phyloP scores from a whole-genome alignment of 2,329 filamentous ascomycete genomes.

The Purpureocillium takamizusanense region DNA sequence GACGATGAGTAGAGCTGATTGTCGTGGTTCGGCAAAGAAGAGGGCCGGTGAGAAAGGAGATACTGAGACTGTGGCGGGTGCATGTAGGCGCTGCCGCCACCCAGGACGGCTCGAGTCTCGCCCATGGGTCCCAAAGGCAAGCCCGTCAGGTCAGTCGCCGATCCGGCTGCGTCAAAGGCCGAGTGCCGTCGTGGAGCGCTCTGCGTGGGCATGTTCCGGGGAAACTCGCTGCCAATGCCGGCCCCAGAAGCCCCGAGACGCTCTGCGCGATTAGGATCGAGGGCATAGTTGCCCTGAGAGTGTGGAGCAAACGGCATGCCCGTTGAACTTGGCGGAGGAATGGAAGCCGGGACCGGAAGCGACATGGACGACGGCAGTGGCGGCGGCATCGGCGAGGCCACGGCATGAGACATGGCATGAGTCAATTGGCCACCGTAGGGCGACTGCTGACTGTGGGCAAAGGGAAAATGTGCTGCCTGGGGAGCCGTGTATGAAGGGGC shows the following conservation, averaged over 20 bases:
- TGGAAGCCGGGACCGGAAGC: constrained; percentile 2
- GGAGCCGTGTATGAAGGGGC: constrained; percentile 7
- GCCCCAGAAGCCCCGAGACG: constrained; percentile 8
- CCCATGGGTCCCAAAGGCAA: constrained; percentile 6
- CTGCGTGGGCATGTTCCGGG: constrained; percentile 14
- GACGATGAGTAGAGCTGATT: constrained; percentile 10
- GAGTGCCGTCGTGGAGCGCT: constrained; percentile 10
- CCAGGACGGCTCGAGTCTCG: constrained; percentile 5
- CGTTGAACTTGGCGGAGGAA: constrained; percentile 7
- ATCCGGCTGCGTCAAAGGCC: constrained; percentile 8
- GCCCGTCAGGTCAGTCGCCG: constrained; percentile 8
- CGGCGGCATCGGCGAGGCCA: constrained; percentile 4
- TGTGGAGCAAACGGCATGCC: constrained; percentile 8
- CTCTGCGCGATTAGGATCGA: constrained; percentile 7
- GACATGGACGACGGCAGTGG: constrained; percentile 2
- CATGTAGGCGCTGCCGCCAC: constrained; percentile 4
- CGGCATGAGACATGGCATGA: neutral
- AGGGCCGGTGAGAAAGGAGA: constrained; percentile 9
- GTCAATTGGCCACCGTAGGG: neutral
- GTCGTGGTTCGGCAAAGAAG: constrained; percentile 6
- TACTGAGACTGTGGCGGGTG: constrained; percentile 6
- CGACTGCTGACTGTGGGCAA: neutral
- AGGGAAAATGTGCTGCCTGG: neutral
- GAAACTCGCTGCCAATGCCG: constrained; percentile 12
- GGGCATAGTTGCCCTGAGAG: constrained; percentile 4